phyloP scores from a whole-genome alignment of 768 basidiomycete species.

The Termitomyces sp. region DNA sequence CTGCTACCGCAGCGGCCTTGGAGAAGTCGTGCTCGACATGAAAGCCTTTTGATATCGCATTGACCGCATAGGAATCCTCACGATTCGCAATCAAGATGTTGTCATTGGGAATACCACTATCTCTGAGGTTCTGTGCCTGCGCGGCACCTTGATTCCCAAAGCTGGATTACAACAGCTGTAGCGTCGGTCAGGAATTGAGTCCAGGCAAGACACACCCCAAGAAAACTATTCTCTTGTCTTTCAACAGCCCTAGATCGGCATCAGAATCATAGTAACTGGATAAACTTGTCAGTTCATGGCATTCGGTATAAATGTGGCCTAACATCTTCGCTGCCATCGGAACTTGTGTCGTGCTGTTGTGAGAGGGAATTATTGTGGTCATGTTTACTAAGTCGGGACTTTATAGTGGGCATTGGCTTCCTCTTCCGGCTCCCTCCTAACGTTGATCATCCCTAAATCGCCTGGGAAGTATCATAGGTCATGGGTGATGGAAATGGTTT shows the following conservation, averaged over 20 bases:
- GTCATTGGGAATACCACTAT: constrained; percentile 61
- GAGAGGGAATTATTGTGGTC: not conserved
- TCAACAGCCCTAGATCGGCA: constrained; percentile 48
- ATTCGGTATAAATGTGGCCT: constrained; percentile 16
- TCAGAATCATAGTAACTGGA: constrained; percentile 60
- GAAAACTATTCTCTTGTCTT: constrained; percentile 56
- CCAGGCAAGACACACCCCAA: constrained; percentile 41
- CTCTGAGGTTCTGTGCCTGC: constrained; percentile 66
- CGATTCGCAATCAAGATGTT: constrained; percentile 59
- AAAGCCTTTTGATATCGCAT: constrained; percentile 57
- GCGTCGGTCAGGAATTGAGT: not conserved
- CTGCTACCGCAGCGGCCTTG: constrained; percentile 54
- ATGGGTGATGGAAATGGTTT: not conserved
- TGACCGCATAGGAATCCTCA: constrained; percentile 53
- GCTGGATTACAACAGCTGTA: constrained; percentile 25
- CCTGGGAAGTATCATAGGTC: not conserved
- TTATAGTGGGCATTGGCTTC: not conserved
- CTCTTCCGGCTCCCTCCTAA: not conserved
- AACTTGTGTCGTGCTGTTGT: not conserved
- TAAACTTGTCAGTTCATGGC: not conserved
- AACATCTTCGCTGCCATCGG: constrained; percentile 57
- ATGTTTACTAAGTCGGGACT: not conserved
- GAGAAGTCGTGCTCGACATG: constrained; percentile 55
- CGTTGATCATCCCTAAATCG: not conserved
- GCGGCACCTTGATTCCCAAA: constrained; percentile 69